Evolutionary conservation across 192 early-diverging fungal genomes (phyloP).

Genomic region (Geranomyces variabilis): DNA sequence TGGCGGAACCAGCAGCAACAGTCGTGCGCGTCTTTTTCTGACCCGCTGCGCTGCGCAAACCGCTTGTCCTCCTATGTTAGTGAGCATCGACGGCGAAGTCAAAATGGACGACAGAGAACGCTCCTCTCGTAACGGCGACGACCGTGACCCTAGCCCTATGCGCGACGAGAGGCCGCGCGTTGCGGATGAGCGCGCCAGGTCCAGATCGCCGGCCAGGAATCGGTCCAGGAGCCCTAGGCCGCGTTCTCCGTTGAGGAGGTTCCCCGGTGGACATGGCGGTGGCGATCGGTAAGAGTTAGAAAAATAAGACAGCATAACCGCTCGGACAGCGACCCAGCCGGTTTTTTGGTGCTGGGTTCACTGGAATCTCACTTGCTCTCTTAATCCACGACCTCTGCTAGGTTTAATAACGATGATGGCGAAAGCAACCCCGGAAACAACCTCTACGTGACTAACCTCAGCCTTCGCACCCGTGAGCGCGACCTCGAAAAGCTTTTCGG

Average conservation of each 20-base stretch:
- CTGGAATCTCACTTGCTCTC: too few relatives aligned
- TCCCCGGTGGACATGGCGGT: neutral
- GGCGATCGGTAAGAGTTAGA: too few relatives aligned
- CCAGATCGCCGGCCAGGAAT: constrained; percentile 11
- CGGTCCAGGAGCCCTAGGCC: neutral
- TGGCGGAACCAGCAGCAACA: too few relatives aligned
- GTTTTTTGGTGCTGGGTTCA: too few relatives aligned
- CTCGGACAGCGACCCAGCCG: too few relatives aligned
- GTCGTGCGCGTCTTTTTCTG: too few relatives aligned
- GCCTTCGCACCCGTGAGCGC: constrained; percentile 57
- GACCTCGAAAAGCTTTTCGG: constrained; percentile 72
- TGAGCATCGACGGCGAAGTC: constrained; percentile 30
- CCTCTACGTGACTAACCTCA: constrained; percentile 75
- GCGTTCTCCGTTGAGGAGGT: neutral
- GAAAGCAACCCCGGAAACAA: constrained; percentile 51
- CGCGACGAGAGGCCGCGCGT: neutral
- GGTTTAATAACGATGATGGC: constrained; percentile 23
- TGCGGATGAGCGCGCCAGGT: constrained; percentile 3
- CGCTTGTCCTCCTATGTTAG: constrained; percentile 10
- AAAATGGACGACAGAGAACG: constrained; percentile 15
- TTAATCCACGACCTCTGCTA: too few relatives aligned
- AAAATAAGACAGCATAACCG: too few relatives aligned
- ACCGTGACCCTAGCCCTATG: neutral
- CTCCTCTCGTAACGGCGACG: neutral
- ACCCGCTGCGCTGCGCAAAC: neutral